Conservation (phyloP, 169 alveolate genomes). For the Plasmodium inui region DNA sequence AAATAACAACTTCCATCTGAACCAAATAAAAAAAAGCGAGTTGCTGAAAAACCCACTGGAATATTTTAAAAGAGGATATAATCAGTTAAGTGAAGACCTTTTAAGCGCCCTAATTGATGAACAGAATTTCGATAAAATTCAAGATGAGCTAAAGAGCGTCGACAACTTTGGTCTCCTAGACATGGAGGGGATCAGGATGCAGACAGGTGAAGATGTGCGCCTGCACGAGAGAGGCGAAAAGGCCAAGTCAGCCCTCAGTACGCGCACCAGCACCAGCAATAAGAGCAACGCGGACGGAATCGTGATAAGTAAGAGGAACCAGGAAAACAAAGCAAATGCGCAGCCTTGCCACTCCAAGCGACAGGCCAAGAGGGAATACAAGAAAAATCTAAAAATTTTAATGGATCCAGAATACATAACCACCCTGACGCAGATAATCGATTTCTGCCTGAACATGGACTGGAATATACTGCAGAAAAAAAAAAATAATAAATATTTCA, state of each 20-base stretch:
- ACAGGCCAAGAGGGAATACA: conserved; percentile 3
- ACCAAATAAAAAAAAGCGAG: not conserved
- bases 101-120: not conserved
- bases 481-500: conserved; percentile 23
- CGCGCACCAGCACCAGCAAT: not conserved
- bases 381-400: conserved; percentile 22
- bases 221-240: not conserved
- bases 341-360: not conserved
- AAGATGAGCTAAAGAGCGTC: not conserved
- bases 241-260: not conserved
- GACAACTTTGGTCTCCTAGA: conserved; percentile 14
- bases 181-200: not conserved
- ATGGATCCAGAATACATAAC: conserved; percentile 63
- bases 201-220: not conserved
- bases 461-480: conserved; percentile 67
- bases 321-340: conserved; percentile 4
- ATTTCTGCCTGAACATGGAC: conserved; percentile 60
- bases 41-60: conserved; percentile 2
- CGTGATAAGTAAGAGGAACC: not conserved
- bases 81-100: conserved; percentile 11
- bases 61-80: conserved; percentile 23
- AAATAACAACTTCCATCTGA: conserved; percentile 13
- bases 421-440: conserved; percentile 68
- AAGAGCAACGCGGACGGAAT: not conserved
- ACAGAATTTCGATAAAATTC: not conserved